Conservation (phyloP, 495 filamentous ascomycete genomes). For the Rhypophila decipiens region DNA sequence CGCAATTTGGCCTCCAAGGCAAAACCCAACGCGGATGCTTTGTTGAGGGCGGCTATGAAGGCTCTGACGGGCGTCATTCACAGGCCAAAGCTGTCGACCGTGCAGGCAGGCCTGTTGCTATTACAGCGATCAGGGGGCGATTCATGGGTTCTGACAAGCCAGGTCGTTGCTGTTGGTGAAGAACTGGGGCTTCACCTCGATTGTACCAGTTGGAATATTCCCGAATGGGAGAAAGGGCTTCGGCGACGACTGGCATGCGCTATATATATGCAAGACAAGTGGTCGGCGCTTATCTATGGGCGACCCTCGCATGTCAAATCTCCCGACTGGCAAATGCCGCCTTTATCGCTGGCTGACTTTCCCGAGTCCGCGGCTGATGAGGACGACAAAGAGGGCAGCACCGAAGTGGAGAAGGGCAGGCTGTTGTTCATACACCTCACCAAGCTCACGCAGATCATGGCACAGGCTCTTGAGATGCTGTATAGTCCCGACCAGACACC, state of each 20-base stretch:
- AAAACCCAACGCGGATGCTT: slow-evolving; percentile 54
- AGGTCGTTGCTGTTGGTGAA: slow-evolving; percentile 61
- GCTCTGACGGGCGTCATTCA: slow-evolving; percentile 58
- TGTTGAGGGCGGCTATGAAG: slow-evolving; percentile 61
- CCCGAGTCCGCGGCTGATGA: slow-evolving; percentile 45
- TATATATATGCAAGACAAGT: slow-evolving; percentile 71
- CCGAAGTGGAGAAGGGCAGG: slow-evolving; percentile 50
- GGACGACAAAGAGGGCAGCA: slow-evolving; percentile 44
- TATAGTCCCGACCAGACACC: slow-evolving; percentile 29
- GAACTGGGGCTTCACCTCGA: slow-evolving; percentile 67
- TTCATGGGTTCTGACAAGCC: slow-evolving; percentile 64
- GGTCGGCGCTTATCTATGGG: slow-evolving; percentile 62
- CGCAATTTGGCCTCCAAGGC: slow-evolving; percentile 41
- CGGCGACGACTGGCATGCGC: slow-evolving; percentile 68
- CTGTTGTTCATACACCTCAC: slow-evolving; percentile 54
- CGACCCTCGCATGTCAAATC: slow-evolving; percentile 60
- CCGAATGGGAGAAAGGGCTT: slow-evolving; percentile 63
- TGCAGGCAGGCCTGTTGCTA: slow-evolving; percentile 70
- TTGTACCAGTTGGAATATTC: slow-evolving; percentile 63
- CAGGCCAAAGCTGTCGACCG: slow-evolving; percentile 65
- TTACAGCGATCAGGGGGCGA: slow-evolving; percentile 56
- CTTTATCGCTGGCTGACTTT: slow-evolving; percentile 54
- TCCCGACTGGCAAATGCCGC: slow-evolving; percentile 59
- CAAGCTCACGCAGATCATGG: slow-evolving; percentile 53
- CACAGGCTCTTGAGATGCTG: slow-evolving; percentile 53